Base-by-base conservation (phyloP, 495 filamentous ascomycete genomes). In the Pyrenopolyporus hunteri region DNA sequence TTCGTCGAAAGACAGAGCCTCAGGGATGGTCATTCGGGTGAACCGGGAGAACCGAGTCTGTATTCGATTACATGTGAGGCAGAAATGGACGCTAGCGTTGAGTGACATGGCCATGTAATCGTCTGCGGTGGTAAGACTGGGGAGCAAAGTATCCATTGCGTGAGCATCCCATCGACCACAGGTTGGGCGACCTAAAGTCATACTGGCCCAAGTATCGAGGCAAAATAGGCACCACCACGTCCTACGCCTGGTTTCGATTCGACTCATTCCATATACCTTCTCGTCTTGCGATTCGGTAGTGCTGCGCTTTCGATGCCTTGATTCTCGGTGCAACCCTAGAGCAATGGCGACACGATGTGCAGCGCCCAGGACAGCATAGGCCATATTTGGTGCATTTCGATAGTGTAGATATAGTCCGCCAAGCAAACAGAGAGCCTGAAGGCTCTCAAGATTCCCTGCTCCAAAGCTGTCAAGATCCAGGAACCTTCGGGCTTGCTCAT, bases 191-290 rank as follows among this genome's bases (percentile, higher is more conserved):
- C 67, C 67, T 1, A 66, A 44, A 3, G 67, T 69, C 59, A 60
- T 67, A 22, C 57, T 66, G 28, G 55, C 63, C 67, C 67, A 69
- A 10, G 63, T 67, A 36, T 69, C 67, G 22, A 67, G 55, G n/a
- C 67, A 70, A 37, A 67, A 59, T 16, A 70, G 36, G 44, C 64
- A 61, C 67, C 67, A 70, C 67, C 67, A 70, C 11, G 67, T 67
- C 23, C 67, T 46, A 13, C 67, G 64, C 23, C 44, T 67, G 8
- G 46, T 60, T 40, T 68, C 66, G 19, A 57, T 17, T 10, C 61
- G 55, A 36, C 25, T 52, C 11, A 50, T 16, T 42, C 49, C 1
- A 9, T 37, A 22, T 2, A 42, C 44, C 4, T 33, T 19, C 10
- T 51, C 51, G 22, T 31, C 32, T 20, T 65, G 35, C 19, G 11